These are phyloP conservation scores for Podila horticola DNA, from an alignment of 192 early-diverging fungal genomes.

Conservation along the genomic window DNA sequence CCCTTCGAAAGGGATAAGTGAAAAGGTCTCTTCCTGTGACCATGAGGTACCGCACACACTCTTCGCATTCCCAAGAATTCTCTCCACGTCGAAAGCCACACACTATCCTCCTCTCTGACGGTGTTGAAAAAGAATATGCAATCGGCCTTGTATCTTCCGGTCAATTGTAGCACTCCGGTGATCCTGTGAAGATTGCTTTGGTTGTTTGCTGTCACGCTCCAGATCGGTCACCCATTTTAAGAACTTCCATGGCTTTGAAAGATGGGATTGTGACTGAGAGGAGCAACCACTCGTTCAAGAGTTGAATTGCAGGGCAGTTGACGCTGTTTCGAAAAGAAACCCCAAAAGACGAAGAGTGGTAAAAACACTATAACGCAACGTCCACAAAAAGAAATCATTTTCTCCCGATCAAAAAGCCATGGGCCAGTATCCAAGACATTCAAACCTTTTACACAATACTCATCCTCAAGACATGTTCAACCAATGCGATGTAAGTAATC, in stretches of 20 bases:
- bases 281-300: neutral
- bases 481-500: neutral
- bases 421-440: conserved; percentile 1
- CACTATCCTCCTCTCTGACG: neutral
- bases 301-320: neutral
- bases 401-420: neutral
- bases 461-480: neutral
- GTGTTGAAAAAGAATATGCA: conserved; percentile 1
- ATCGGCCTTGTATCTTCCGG: neutral
- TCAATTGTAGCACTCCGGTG: neutral
- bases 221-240: neutral
- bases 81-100: neutral
- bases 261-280: neutral
- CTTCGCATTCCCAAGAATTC: neutral
- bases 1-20: neutral
- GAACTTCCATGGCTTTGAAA: conserved; percentile 2
- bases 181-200: conserved; percentile 2
- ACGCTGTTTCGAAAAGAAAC: neutral
- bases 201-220: neutral
- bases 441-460: conserved; percentile 53
- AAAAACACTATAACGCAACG: neutral
- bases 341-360: neutral
- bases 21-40: neutral
- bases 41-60: no score
- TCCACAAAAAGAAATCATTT: neutral